Conservation (phyloP, 2,329 filamentous ascomycete genomes). For the Ophiosphaerella narmari region DNA sequence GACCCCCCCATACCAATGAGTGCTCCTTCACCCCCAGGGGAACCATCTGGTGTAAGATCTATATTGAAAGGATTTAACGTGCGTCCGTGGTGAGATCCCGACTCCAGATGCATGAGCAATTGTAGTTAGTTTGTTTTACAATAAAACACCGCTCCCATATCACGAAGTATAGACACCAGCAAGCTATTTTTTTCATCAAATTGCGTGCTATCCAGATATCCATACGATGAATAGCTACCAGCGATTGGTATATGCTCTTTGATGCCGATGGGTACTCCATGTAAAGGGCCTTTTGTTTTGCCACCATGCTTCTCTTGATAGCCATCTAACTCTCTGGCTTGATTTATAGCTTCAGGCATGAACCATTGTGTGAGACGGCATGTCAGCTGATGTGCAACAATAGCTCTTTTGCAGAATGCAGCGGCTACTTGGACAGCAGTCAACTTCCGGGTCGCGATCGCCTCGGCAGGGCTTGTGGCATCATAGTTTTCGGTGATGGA, state of each 20-base stretch:
- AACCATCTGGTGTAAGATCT: constrained; percentile 54
- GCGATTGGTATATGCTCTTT: constrained; percentile 56
- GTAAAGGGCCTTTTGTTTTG: constrained; percentile 41
- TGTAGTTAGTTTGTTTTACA: constrained; percentile 58
- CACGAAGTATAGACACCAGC: constrained; percentile 58
- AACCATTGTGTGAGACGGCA: constrained; percentile 27
- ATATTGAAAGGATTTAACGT: constrained; percentile 53
- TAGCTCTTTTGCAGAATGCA: constrained; percentile 25
- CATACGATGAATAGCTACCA: constrained; percentile 62
- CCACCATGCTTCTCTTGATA: constrained; percentile 43
- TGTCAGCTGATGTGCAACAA: constrained; percentile 22
- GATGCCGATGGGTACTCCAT: constrained; percentile 58
- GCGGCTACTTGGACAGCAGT: constrained; percentile 48
- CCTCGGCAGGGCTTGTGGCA: constrained; percentile 48
- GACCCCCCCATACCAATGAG: constrained; percentile 26
- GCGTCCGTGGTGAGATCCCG: constrained; percentile 56
- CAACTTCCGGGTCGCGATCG: constrained; percentile 44
- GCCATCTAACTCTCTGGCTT: constrained; percentile 45
- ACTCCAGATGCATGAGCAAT: constrained; percentile 59
- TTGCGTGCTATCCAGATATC: constrained; percentile 52
- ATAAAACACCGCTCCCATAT: constrained; percentile 58
- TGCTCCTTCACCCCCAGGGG: constrained; percentile 39
- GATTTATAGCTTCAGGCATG: constrained; percentile 23
- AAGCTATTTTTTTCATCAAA: constrained; percentile 59
- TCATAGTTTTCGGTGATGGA: constrained; percentile 56